These are phyloP conservation scores for Camptophora hylomeconis DNA, from an alignment of 2,329 filamentous ascomycete genomes.

Conservation along the genomic window DNA sequence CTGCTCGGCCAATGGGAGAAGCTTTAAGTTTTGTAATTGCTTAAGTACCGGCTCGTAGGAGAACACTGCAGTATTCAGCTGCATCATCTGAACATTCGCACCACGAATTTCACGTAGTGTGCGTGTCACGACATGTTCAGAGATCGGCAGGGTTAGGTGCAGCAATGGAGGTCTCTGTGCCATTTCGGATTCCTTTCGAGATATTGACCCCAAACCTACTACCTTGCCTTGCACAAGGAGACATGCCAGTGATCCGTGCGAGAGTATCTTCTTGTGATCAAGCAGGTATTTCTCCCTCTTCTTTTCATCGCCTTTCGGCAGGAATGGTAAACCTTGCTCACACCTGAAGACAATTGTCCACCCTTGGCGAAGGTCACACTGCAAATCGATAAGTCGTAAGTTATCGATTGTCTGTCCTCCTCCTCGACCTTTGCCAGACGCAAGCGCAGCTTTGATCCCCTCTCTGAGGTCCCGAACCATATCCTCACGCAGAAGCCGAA, in stretches of 20 bases:
- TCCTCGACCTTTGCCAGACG: slow-evolving; percentile 36
- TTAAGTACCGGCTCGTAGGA: slow-evolving; percentile 53
- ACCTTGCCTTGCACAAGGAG: slow-evolving; percentile 40
- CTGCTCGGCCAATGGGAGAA: slow-evolving; percentile 42
- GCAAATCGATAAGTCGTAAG: slow-evolving; percentile 28
- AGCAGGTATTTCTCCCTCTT: slow-evolving; percentile 34
- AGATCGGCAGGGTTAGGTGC: background rate
- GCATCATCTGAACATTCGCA: background rate
- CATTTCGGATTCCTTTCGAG: slow-evolving; percentile 39
- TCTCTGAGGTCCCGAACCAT: slow-evolving; percentile 54
- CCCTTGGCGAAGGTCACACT: slow-evolving; percentile 20
- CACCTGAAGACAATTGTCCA: slow-evolving; percentile 31
- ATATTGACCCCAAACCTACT: slow-evolving; percentile 47
- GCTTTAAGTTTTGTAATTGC: slow-evolving; percentile 40
- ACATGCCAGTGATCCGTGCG: slow-evolving; percentile 49
- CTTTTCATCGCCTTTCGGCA: slow-evolving; percentile 21
- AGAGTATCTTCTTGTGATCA: slow-evolving; percentile 38
- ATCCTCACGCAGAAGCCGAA: slow-evolving; percentile 57
- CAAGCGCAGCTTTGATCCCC: slow-evolving; percentile 46
- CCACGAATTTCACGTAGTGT: slow-evolving; percentile 4
- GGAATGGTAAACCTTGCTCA: slow-evolving; percentile 31
- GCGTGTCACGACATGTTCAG: background rate
- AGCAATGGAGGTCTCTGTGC: slow-evolving; percentile 9
- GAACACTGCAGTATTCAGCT: slow-evolving; percentile 50
- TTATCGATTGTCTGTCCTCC: slow-evolving; percentile 31